Base-by-base conservation (phyloP, 331 rosid species). In the Spiraea crenata region DNA sequence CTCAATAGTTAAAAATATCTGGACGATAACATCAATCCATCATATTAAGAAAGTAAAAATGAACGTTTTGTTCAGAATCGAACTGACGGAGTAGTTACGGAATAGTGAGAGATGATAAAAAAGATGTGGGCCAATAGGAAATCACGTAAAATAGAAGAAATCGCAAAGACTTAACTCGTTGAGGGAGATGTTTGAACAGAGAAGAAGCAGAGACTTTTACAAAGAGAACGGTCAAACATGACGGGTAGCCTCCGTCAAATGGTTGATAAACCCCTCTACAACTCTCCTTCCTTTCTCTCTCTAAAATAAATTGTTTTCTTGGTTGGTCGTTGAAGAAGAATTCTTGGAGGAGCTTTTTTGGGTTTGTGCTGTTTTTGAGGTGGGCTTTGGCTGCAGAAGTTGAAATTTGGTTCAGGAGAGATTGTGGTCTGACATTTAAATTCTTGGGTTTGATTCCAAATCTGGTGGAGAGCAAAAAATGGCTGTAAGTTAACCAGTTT, bases 241-340 rank as follows among this genome's bases (percentile, higher is more conserved):
- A 84, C 85, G 90, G 91, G 90, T 84, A 90, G 89, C 88, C 56
- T 86, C 91, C 81, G 93, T 90, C 92, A 85, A 85, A 88, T 84
- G 89, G 78, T 77, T 63, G 88, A 84, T 86, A 81, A 82, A 70
- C 90, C 91, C 56, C 86, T 81, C 69, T 67, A 60, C 11, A 51
- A 9, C 14, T n/a, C 57, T 41, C 46, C 47, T 50, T 63, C 49
- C 70, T 34, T 52, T 17, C 25, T 58, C 56, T 74, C 76, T 75
- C 72, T 69, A 38, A 6, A 57, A 56, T 60, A 56, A 51, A 67
- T 73, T 66, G 35, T 35, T 46, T 38, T 31, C 37, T 61, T 12
- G 72, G 77, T 73, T 71, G 71, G 59, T 78, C 71, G 52, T 66
- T 35, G 25, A 39, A 45, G 76, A 25, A 25, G 80, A 57, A 72